phyloP scores from a whole-genome alignment of 129 eudicot genomes.

The Heracleum sosnowskyi region DNA sequence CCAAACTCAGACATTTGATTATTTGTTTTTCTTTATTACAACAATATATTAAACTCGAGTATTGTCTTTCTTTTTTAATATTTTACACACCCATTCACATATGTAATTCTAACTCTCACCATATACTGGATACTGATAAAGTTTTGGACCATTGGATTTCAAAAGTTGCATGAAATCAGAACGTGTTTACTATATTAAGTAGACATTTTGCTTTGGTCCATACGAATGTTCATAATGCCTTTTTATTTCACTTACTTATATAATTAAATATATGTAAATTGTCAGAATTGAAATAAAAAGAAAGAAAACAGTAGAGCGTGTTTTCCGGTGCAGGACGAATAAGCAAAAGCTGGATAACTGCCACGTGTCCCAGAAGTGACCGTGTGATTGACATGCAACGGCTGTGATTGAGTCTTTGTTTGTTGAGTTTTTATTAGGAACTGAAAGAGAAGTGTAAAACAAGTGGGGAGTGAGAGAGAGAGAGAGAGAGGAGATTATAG shows the following conservation, averaged over 20 bases:
- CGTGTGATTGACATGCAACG: constrained; percentile 54
- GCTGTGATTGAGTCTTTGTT: constrained; percentile 21
- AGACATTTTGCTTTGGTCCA: not conserved
- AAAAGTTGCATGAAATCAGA: constrained; percentile 7
- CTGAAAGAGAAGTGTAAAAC: constrained; percentile 60
- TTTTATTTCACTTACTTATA: not conserved
- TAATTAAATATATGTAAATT: not conserved
- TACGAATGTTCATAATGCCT: not conserved
- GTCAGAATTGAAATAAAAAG: not conserved
- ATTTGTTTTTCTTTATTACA: not conserved
- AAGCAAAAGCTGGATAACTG: constrained; percentile 39
- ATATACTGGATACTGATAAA: no score
- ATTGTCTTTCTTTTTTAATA: no score
- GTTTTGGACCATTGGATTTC: constrained; percentile 7
- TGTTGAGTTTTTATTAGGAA: constrained; percentile 24
- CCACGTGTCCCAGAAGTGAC: constrained; percentile 39
- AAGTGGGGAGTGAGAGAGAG: constrained; percentile 24
- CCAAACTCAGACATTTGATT: not conserved
- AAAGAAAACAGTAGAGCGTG: constrained; percentile 54
- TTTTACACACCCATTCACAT: not conserved
- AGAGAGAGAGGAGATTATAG: constrained; percentile 36
- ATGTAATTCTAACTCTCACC: not conserved
- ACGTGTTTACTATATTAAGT: constrained; percentile 22
- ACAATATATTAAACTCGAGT: not conserved
- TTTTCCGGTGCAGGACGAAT: constrained; percentile 74